Conservation (phyloP, 352 stramenopile genomes). For the Phytopythium chamaehyphon region DNA sequence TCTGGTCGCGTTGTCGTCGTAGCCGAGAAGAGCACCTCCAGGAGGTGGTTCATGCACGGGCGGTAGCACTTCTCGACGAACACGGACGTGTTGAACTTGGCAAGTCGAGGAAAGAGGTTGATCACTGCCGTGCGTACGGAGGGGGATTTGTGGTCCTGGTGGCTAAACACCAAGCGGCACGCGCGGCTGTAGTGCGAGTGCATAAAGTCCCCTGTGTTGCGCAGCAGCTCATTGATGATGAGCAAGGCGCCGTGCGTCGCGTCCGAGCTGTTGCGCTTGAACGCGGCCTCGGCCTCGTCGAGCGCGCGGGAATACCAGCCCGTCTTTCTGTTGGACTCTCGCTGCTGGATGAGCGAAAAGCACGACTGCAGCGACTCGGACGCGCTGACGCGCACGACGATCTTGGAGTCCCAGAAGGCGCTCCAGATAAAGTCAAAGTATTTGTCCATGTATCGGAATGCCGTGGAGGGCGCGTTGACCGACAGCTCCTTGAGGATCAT, state of each 20-base stretch:
- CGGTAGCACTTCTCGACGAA: conserved; percentile 85
- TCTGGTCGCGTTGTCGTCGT: conserved; percentile 76
- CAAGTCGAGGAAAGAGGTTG: conserved; percentile 77
- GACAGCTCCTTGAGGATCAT: conserved; percentile 86
- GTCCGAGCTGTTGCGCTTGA: conserved; percentile 73
- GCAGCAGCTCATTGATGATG: conserved; percentile 83
- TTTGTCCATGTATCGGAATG: conserved; percentile 86
- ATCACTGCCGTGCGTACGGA: conserved; percentile 81
- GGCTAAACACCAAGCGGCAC: conserved; percentile 68
- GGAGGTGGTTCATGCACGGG: conserved; percentile 76
- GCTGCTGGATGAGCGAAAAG: conserved; percentile 85
- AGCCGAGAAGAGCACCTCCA: conserved; percentile 78
- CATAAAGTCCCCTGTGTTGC: conserved; percentile 89
- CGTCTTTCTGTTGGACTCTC: conserved; percentile 84
- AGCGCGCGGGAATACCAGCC: conserved; percentile 76
- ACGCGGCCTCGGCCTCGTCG: conserved; percentile 71
- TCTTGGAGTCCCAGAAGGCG: conserved; percentile 81
- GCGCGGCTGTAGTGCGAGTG: conserved; percentile 75
- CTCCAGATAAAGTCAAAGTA: conserved; percentile 91
- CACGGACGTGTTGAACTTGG: conserved; percentile 86
- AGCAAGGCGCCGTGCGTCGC: conserved; percentile 77
- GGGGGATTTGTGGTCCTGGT: conserved; percentile 77
- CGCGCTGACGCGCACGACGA: conserved; percentile 74
- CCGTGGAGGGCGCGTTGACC: conserved; percentile 81
- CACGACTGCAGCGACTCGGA: conserved; percentile 82